These are phyloP conservation scores for Coemansia sp. DNA, from an alignment of 192 early-diverging fungal species.

Conservation along the genomic window DNA sequence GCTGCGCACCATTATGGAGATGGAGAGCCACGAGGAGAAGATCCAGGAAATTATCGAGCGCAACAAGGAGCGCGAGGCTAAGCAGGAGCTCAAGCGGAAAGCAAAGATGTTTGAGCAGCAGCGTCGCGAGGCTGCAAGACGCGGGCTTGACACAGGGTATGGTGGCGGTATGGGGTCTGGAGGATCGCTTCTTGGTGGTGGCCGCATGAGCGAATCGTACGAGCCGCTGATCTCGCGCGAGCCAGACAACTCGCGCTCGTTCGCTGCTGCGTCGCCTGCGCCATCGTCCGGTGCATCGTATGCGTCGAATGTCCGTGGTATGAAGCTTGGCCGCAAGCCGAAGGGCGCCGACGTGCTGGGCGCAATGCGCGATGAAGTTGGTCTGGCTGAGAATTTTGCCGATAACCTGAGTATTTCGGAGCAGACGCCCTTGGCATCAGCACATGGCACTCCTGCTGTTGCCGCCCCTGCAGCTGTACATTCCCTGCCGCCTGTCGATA, in stretches of 20 bases:
- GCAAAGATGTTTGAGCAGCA: constrained; percentile 91
- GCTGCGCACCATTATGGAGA: constrained; percentile 90
- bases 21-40: constrained; percentile 98
- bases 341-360: constrained; percentile 78
- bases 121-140: constrained; percentile 70
- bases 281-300: constrained; percentile 17
- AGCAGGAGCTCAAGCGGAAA: constrained; percentile 91
- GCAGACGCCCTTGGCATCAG: neutral
- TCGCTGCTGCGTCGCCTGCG: constrained; percentile 22
- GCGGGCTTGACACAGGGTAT: constrained; percentile 42
- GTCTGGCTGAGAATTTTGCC: constrained; percentile 52
- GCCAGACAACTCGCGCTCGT: constrained; percentile 37
- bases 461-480: constrained; percentile 4
- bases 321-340: constrained; percentile 92
- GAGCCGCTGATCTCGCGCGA: constrained; percentile 42
- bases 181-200: constrained; percentile 54
- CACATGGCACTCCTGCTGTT: constrained; percentile 3
- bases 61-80: constrained; percentile 96
- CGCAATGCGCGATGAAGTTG: constrained; percentile 81
- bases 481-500: constrained; percentile 40
- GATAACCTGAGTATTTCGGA: constrained; percentile 28
- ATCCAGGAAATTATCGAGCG: constrained; percentile 91
- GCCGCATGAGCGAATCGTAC: constrained; percentile 50
- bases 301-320: constrained; percentile 69
- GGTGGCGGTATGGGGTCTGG: constrained; percentile 59